Evolutionary conservation across 495 filamentous ascomycete genomes (phyloP).

Genomic region (Lasiosphaeria hispida): DNA sequence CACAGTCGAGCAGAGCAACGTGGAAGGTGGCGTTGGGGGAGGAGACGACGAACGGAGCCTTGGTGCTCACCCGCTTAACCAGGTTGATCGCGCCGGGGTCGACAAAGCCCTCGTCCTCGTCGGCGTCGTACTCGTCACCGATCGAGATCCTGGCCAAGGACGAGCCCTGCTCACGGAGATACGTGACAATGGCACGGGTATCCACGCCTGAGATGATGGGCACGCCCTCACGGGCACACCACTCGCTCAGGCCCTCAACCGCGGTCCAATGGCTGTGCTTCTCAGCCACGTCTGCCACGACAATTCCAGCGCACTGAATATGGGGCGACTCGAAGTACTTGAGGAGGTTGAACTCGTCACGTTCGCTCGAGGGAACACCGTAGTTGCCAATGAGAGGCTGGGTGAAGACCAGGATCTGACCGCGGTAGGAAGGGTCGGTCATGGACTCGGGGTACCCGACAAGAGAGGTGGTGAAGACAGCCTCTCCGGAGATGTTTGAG

Average conservation of each 20-base stretch:
- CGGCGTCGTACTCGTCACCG: conserved; percentile 97
- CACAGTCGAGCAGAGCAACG: conserved; percentile 93
- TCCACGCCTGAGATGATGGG: conserved; percentile 96
- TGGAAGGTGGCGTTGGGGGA: conserved; percentile 77
- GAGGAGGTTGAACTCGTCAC: conserved; percentile 74
- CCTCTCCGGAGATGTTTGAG: conserved; percentile 88
- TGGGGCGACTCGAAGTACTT: conserved; percentile 96
- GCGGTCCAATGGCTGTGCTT: conserved; percentile 99
- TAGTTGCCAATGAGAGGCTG: conserved; percentile 98
- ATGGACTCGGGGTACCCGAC: conserved; percentile 97
- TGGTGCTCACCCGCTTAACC: conserved; percentile 92
- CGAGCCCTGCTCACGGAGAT: conserved; percentile 91
- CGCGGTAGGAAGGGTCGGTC: conserved; percentile 98
- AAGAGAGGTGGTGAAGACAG: conserved; percentile 89
- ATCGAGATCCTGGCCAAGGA: conserved; percentile 93
- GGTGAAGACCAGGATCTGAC: conserved; percentile 97
- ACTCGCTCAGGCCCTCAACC: conserved; percentile 85
- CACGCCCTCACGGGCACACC: conserved; percentile 94
- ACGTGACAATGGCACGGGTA: conserved; percentile 92
- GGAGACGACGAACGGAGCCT: conserved; percentile 91
- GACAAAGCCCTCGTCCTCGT: conserved; percentile 93
- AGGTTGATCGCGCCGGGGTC: conserved; percentile 96
- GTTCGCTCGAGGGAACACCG: conserved; percentile 76
- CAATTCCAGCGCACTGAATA: conserved; percentile 92
- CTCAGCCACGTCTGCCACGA: conserved; percentile 90